Evolutionary conservation across 148 eudicot genomes (phyloP), one percentile per base, ranked within the genome.

Genomic region (Rhododendron ferrugineum): DNA sequence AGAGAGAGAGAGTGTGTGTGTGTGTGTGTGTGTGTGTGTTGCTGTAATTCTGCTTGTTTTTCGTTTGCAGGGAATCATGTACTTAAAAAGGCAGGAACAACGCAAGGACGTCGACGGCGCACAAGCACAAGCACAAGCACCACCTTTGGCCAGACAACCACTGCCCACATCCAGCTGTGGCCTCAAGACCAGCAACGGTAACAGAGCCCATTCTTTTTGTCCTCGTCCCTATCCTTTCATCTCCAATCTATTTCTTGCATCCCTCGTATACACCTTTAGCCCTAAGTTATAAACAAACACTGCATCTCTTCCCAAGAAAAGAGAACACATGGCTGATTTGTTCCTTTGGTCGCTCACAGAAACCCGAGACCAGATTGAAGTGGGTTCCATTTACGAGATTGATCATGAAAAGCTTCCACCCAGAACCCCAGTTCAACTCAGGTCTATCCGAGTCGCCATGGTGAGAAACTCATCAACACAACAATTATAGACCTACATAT

Each of bases 381-480:
- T 89, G 37, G 98, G 98, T 37, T 90, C 88, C 22, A 73, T 92
- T 47, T 94, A 91, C 88, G 90, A 88, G 92, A 68, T 97, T 66
- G 87, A 94, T 90, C 97, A 92, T 78, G 77, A 88, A 0, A 89
- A 90, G 68, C 88, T 91, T 3, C 93, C 95, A 4, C 85, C 86
- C 15, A 85, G 87, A 70, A 82, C 92, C 68, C 93, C 95, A 47
- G 76, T 82, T 91, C 93, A 90, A 37, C 89, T 97, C n/a, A 83
- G 62, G 85, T 88, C 90, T 82, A 90, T 92, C 80, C 88, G 92
- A 83, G 92, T 91, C 58, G 99, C 92, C 52, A 91, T 95, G 93
- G 99, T 95, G 84, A 5, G 52, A 82, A 60, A 37, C 23, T 28
- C 11, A 81, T 42, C 79, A 5, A 37, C 5, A 20, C 6, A 36